Base-by-base conservation (phyloP, 371 early-diverging fungal genomes). In the Nematocida ironsii region DNA sequence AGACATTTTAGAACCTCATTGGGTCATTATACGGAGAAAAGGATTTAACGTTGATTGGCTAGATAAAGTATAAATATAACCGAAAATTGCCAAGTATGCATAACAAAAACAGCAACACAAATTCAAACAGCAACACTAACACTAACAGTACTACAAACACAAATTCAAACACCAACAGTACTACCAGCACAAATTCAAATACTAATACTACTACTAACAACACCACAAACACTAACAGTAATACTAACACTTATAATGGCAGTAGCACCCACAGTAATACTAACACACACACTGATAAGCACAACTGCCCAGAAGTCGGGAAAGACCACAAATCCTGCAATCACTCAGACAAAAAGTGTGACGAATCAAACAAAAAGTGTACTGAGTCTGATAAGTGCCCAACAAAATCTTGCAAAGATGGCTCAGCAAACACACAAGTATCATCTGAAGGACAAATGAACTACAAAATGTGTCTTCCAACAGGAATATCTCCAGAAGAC, bases 401-500 rank as follows among this genome's bases (percentile, higher is more conserved):
- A 9, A 50, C 52, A 50, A 4, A 50, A 50, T 9, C 0, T 18
- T 50, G 52, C 52, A 50, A 9, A 1, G 3, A 50, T 50, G 52
- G 18, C 52, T 1, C 4, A 18, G 13, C 9, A 18, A 50, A 50
- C 18, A 0, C 9, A 50, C 13, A 9, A 50, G 1, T 50, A 9
- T 18, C 9, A 18, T 9, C 13, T 1, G 1, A 50, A 18, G 52
- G 18, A 18, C 52, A 50, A 50, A 50, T 50, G 52, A 50, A 50
- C 52, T 50, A 50, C 18, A 50, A 50, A 18, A 50, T 50, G 52
- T 50, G 7, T 40, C 40, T 78, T 5, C 80, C 80, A 39, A 16
- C 39, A 5, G 80, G 70, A 5, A 13, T 78, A 50, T 18, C 18
- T 11, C 74, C 50, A 16, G 23, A 42, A 4, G 71, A 78, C n/a